Evolutionary conservation across 164 flowering plant species (phyloP), one percentile per base, ranked within the genome.

Genomic region (Aristolochia californica): DNA sequence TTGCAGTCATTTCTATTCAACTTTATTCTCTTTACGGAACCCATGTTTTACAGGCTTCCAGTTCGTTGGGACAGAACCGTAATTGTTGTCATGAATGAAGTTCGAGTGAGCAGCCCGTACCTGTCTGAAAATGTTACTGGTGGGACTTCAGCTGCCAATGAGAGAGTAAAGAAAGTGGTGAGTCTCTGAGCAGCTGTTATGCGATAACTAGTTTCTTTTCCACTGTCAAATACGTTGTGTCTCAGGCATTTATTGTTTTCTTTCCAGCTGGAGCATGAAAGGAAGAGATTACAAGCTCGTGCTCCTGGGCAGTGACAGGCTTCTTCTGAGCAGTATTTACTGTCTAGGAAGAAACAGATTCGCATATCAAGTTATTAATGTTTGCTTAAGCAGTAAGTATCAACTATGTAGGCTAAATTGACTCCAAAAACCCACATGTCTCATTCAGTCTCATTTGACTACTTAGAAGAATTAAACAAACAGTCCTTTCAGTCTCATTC

Each of bases 101-200:
- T 86, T 24, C 87, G 96, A 38, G 93, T 88, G 20, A 64, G 80
- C 74, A 88, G 95, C 72, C 97, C 98, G 1, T 93, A 93, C 72
- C 77, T 68, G 45, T 79, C 97, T 15, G 98, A 93, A 63, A 80
- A 81, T 68, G 97, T 93, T 43, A 66, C 27, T 34, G 96, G 97
- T 60, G 98, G 98, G 66, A 87, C 91, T 60, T 70, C 88, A 52
- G 91, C 97, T 71, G 98, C 98, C 63, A 91, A 88, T 61, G 95
- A 88, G 9, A 83, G 96, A 50, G 98, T 91, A 62, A 85, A 76
- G 74, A 88, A 88, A 88, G 95, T 91, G 87, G 98, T 91, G 75
- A 70, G 80, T 50, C 40, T 34, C 40, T 34, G 9, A 34, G 40
- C 40, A n/a, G 40, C 7, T 3, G 27, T 21, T 17, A 48, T 43